Base-by-base conservation (phyloP, 2,329 filamentous ascomycete species). In the Aspergillus oerlinghausenensis region DNA sequence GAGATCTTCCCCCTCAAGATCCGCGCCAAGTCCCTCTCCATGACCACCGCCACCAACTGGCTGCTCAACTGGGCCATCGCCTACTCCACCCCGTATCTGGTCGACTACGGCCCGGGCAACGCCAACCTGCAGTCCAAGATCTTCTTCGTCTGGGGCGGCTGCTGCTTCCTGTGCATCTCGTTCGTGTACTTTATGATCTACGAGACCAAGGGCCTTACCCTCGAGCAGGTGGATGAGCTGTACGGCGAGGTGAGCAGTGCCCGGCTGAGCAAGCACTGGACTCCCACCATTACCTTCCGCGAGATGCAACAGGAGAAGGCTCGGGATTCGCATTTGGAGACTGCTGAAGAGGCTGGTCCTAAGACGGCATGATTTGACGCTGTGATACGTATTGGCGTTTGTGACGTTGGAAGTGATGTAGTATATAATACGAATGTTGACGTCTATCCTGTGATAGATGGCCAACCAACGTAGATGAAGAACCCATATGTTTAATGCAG, bases 181-280 rank as follows among this genome's bases (percentile, higher is more conserved):
- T 77, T 77, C 51, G 72, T 76, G n/a, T 89, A 84, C 70, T 87
- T 88, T 71, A 84, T 86, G 75, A 85, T 96, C 67, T 93, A 93
- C 70, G 91, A 94, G 79, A 96, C 91, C 56, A 95, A 95, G 80
- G 89, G 89, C 14, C 81, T 92, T 14, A 86, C 84, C 0, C 82
- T 95, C 21, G 91, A 96, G 73, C 84, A 95, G 74, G 87, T 96
- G 55, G 90, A 96, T 68, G 84, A 90, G 76, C 74, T 93, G 51
- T 93, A 92, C 72, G 76, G 75, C 23, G 87, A 89, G 71, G 81
- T 88, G 26, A 69, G 67, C 6, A 73, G 78, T 42, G 87, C 87
- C 1, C 80, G 84, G 72, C 73, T 38, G 32, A 38, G 32, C 32
- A 38, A 38, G 32, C 32, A 17, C 5, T 38, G 32, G 32, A 38